A percentile compares a stretch with the other conserved stretches of the same genome.
These are phyloP conservation scores for Desmodesmus armatus DNA, from an alignment of 139 green algal genomes.

Conservation along the genomic window DNA sequence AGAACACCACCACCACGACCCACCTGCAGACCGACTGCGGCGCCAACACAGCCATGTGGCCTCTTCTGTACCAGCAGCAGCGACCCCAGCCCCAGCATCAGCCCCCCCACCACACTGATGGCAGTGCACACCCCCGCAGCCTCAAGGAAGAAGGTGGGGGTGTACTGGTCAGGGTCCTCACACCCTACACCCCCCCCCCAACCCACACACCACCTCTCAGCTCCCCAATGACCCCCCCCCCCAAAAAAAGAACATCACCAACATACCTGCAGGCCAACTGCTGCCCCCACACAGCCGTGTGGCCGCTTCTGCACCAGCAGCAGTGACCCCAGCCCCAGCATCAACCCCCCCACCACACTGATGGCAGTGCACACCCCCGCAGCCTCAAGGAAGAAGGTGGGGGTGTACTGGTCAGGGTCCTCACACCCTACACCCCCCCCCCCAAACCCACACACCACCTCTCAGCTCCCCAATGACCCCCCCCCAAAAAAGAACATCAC, in stretches of 20 bases:
- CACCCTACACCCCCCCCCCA: too few species aligned
- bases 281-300: constrained; percentile 2
- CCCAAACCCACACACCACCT: too few species aligned
- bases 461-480: too few species aligned
- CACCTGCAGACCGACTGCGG: constrained; percentile 36
- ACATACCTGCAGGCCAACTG: constrained; percentile 39
- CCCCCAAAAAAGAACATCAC: too few species aligned
- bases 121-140: not conserved
- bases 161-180: too few species aligned
- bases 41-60: constrained; percentile 14
- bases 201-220: too few species aligned
- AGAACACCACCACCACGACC: too few species aligned
- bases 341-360: constrained; percentile 10
- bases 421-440: too few species aligned
- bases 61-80: constrained; percentile 23
- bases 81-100: constrained; percentile 19
- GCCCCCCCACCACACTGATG: not conserved
- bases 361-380: not conserved
- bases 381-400: constrained; percentile 40
- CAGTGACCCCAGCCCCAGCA: constrained; percentile 21
- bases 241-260: too few species aligned
- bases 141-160: constrained; percentile 42
- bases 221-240: too few species aligned
- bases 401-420: constrained; percentile 12
- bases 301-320: constrained; percentile 17